Percentiles rank a stretch among this genome's conserved stretches.
Conservation (phyloP, 1,284 basidiomycete genomes). For the Amylostereum areolatum region DNA sequence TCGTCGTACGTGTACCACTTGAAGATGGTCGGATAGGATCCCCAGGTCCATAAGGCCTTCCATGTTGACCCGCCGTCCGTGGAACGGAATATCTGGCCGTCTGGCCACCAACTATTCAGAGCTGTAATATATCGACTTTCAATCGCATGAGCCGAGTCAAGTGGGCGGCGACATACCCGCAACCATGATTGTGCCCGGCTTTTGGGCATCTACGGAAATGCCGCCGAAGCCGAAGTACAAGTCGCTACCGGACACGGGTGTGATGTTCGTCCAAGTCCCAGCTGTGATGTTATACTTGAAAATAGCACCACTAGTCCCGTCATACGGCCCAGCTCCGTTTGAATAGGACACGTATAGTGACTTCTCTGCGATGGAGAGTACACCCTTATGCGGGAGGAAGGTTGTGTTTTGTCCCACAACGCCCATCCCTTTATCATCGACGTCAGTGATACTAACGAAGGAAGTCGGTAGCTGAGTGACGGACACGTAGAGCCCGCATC, state of each 20-base stretch:
- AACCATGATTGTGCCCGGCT: conserved; percentile 61
- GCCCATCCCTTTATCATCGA: conserved; percentile 38
- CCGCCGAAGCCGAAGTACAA: conserved; percentile 51
- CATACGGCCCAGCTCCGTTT: conserved; percentile 45
- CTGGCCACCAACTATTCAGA: conserved; percentile 52
- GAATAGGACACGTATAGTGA: conserved; percentile 53
- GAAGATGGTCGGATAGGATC: conserved; percentile 38
- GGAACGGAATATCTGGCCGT: conserved; percentile 63
- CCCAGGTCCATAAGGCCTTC: conserved; percentile 54
- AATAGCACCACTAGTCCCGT: conserved; percentile 36
- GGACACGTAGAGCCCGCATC: conserved; percentile 53
- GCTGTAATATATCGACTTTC: conserved; percentile 18
- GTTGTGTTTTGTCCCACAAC: conserved; percentile 52
- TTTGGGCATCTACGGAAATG: conserved; percentile 51
- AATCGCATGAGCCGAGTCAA: not conserved
- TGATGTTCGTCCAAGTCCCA: conserved; percentile 39
- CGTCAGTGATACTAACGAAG: not conserved
- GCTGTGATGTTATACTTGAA: conserved; percentile 43
- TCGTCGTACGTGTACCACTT: conserved; percentile 52
- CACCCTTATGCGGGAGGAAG: conserved; percentile 60
- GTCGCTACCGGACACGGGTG: conserved; percentile 29
- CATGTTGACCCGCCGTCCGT: conserved; percentile 48
- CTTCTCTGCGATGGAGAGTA: conserved; percentile 50
- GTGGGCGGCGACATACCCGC: conserved; percentile 21
- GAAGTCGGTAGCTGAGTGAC: conserved; percentile 3